phyloP scores from a whole-genome alignment of 306 rosid genomes.

The Senna siamea region DNA sequence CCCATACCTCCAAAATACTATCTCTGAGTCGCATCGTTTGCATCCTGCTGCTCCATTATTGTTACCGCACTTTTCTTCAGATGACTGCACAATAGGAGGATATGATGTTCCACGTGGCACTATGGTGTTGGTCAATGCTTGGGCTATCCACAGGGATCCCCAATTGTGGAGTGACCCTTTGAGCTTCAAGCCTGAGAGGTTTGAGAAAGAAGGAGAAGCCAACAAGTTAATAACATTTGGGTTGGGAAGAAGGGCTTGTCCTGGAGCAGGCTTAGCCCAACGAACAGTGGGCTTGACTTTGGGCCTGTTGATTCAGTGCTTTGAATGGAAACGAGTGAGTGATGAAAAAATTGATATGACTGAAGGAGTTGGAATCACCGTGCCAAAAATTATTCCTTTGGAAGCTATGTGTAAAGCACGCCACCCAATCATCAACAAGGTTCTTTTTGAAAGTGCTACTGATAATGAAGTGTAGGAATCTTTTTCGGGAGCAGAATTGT shows the following conservation, averaged over 20 bases:
- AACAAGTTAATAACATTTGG: background rate
- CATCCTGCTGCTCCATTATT: background rate
- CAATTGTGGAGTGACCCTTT: background rate
- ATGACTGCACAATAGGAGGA: background rate
- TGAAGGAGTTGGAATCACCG: background rate
- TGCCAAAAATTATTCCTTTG: background rate
- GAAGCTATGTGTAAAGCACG: conserved; percentile 5
- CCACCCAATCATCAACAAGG: background rate
- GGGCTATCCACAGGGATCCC: background rate
- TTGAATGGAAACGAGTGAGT: conserved; percentile 4
- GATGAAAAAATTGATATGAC: conserved; percentile 15
- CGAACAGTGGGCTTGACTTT: background rate
- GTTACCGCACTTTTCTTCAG: background rate
- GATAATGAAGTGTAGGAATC: too few relatives aligned
- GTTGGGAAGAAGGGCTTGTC: background rate
- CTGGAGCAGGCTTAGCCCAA: background rate
- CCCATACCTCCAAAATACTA: background rate
- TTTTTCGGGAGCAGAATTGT: background rate
- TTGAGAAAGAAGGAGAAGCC: background rate
- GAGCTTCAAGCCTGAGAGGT: background rate
- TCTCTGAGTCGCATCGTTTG: background rate
- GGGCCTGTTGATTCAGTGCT: conserved; percentile 6
- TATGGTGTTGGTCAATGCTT: background rate
- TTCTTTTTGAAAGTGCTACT: background rate
- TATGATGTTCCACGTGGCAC: background rate